These are phyloP conservation scores for Geosmithia flava DNA, from an alignment of 2,329 filamentous ascomycete genomes.

Conservation along the genomic window DNA sequence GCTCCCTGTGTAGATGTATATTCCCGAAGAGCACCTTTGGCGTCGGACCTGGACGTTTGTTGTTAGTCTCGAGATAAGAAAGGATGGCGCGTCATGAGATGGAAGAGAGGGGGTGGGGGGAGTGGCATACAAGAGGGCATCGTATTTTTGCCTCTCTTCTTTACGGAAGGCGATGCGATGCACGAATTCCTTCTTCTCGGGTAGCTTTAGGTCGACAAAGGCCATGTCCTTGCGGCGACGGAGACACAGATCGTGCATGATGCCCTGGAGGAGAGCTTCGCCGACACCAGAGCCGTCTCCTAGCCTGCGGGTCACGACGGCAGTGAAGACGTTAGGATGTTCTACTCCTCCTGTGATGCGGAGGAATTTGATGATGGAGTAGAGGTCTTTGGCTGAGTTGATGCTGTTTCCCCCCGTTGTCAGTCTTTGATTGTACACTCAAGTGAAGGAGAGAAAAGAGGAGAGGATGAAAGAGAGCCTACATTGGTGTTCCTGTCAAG, in stretches of 20 bases:
- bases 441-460: background rate
- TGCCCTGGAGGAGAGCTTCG: constrained; percentile 54
- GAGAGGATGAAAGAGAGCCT: constrained; percentile 10
- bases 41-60: constrained; percentile 46
- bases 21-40: constrained; percentile 55
- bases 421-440: background rate
- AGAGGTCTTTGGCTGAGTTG: constrained; percentile 71
- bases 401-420: constrained; percentile 29
- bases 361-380: constrained; percentile 68
- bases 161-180: constrained; percentile 61
- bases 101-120: background rate
- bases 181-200: constrained; percentile 65
- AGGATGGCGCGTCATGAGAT: background rate
- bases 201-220: constrained; percentile 72
- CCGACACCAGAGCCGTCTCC: constrained; percentile 42
- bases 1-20: constrained; percentile 22
- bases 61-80: constrained; percentile 8
- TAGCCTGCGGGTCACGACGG: constrained; percentile 48
- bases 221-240: constrained; percentile 79
- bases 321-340: constrained; percentile 60
- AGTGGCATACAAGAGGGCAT: constrained; percentile 50
- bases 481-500: constrained; percentile 70
- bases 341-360: constrained; percentile 65
- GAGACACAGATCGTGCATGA: constrained; percentile 73
- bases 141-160: constrained; percentile 68